These are phyloP conservation scores for Cutaneotrichosporon cutaneum DNA, from an alignment of 1,284 basidiomycete genomes.

Conservation along the genomic window DNA sequence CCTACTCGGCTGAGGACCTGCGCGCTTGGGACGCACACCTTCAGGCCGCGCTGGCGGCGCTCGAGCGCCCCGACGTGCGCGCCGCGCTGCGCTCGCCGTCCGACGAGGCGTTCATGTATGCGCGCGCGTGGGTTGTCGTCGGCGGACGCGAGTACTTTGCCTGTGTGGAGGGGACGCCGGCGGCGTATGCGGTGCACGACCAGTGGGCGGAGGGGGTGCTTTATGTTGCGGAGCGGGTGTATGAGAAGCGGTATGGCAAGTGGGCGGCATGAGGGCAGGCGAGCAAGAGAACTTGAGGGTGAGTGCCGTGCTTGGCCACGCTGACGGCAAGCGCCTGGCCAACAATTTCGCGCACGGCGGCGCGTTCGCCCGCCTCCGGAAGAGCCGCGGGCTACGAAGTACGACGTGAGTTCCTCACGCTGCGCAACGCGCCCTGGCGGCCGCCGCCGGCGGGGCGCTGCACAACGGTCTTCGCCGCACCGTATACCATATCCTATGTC, in stretches of 20 bases:
- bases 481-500: too few species aligned
- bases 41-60: constrained; percentile 12
- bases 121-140: constrained; percentile 17
- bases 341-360: too few species aligned
- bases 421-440: too few species aligned
- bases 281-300: too few species aligned
- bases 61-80: constrained; percentile 20
- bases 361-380: too few species aligned
- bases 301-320: not conserved
- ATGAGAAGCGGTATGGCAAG: constrained; percentile 13
- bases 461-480: too few species aligned
- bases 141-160: constrained; percentile 15
- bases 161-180: constrained; percentile 7
- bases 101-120: constrained; percentile 21
- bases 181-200: constrained; percentile 7
- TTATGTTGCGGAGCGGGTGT: constrained; percentile 6
- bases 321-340: not conserved
- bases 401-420: not conserved
- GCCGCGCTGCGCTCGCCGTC: constrained; percentile 1
- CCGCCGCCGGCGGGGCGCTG: too few species aligned
- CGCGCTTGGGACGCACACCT: constrained; percentile 2
- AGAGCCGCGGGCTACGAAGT: not conserved
- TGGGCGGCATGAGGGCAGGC: constrained; percentile 7
- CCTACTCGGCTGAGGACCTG: not conserved
- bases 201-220: constrained; percentile 14